These are phyloP conservation scores for Berberis vulgaris DNA, from an alignment of 164 flowering plant species.

Conservation along the genomic window DNA sequence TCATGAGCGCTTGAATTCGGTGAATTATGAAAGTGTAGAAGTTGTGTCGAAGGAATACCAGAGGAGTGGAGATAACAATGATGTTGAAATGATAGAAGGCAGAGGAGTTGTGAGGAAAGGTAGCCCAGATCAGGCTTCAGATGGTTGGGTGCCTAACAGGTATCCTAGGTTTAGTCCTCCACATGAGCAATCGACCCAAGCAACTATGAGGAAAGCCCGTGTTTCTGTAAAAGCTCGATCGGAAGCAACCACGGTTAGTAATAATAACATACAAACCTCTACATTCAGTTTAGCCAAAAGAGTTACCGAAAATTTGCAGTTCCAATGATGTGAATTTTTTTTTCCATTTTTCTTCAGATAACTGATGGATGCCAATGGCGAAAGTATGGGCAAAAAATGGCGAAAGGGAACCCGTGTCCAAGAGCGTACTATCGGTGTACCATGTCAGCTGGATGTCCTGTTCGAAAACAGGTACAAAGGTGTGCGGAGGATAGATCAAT, in stretches of 20 bases:
- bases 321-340: background rate
- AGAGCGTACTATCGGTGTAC: slow-evolving; percentile 86
- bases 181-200: slow-evolving; percentile 46
- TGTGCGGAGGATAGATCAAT: slow-evolving; percentile 56
- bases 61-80: no score
- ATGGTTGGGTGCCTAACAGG: slow-evolving; percentile 21
- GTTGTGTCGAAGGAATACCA: slow-evolving; percentile 14
- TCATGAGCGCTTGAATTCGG: slow-evolving; percentile 27
- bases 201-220: slow-evolving; percentile 79
- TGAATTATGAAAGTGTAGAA: slow-evolving; percentile 19
- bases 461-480: slow-evolving; percentile 45
- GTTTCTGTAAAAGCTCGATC: slow-evolving; percentile 75
- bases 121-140: slow-evolving; percentile 22
- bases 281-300: background rate
- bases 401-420: slow-evolving; percentile 89
- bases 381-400: slow-evolving; percentile 85
- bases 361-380: slow-evolving; percentile 93
- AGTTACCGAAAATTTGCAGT: background rate
- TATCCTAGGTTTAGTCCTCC: slow-evolving; percentile 27
- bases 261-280: background rate
- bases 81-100: slow-evolving; percentile 1
- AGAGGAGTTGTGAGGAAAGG: slow-evolving; percentile 25
- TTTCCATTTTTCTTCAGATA: slow-evolving; percentile 26
- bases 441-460: slow-evolving; percentile 19
- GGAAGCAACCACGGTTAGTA: slow-evolving; percentile 55